These are phyloP conservation scores for Acacia crassicarpa DNA, from an alignment of 306 rosid species.

Conservation along the genomic window DNA sequence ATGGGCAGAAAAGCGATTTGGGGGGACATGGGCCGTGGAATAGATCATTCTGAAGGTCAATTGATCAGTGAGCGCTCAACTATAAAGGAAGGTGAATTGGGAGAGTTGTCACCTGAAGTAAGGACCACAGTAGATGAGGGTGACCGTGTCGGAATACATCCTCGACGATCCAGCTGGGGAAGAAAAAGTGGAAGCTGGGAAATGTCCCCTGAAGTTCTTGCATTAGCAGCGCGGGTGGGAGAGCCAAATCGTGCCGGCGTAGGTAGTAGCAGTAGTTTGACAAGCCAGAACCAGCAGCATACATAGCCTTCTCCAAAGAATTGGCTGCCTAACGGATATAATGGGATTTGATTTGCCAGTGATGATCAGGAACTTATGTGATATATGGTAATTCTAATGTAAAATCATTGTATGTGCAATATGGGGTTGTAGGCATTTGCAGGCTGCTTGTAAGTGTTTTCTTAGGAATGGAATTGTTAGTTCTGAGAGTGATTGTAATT, in stretches of 20 bases:
- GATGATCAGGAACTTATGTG: slow-evolving; percentile 25
- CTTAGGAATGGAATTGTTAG: slow-evolving; percentile 54
- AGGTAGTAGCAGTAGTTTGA: slow-evolving; percentile 58
- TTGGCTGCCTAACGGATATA: neutral
- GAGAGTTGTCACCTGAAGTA: slow-evolving; percentile 76
- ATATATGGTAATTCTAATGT: slow-evolving; percentile 35
- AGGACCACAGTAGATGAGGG: slow-evolving; percentile 73
- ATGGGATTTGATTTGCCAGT: slow-evolving; percentile 38
- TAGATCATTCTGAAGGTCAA: slow-evolving; percentile 64
- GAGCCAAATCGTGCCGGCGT: slow-evolving; percentile 67
- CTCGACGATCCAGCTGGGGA: slow-evolving; percentile 95
- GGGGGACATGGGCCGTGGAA: slow-evolving; percentile 74
- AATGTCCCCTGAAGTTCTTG: slow-evolving; percentile 98
- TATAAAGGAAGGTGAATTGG: slow-evolving; percentile 76
- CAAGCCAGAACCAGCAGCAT: slow-evolving; percentile 39
- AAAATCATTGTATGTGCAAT: slow-evolving; percentile 49
- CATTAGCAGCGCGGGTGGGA: slow-evolving; percentile 84
- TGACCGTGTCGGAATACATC: slow-evolving; percentile 77
- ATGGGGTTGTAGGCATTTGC: slow-evolving; percentile 40
- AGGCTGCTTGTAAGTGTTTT: slow-evolving; percentile 49
- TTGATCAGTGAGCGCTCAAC: slow-evolving; percentile 58
- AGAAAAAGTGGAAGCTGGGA: slow-evolving; percentile 99
- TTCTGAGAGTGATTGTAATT: slow-evolving; percentile 57
- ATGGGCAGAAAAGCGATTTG: slow-evolving; percentile 95
- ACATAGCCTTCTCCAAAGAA: slow-evolving; percentile 24